Evolutionary conservation across 2,329 filamentous ascomycete species (phyloP).

Genomic region (Penicillium griseofulvum): DNA sequence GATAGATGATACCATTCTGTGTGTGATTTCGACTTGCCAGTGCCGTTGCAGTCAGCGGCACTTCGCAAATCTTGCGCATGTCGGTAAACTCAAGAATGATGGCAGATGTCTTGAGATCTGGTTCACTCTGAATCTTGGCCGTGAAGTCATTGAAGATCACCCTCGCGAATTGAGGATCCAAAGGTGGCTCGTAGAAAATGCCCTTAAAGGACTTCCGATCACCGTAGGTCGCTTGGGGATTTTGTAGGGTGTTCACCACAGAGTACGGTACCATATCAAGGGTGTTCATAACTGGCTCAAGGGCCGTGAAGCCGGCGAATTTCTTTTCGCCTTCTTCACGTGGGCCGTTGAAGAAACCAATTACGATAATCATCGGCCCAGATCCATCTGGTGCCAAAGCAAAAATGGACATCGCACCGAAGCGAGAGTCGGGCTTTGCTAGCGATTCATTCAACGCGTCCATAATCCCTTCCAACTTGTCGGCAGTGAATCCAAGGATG

Average conservation of each 20-base stretch:
- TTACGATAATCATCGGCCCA: conserved; percentile 31
- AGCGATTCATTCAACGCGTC: conserved; percentile 45
- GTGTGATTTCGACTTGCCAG: conserved; percentile 48
- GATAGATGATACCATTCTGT: conserved; percentile 44
- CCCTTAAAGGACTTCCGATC: conserved; percentile 46
- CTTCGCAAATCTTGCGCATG: conserved; percentile 39
- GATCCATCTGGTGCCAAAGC: conserved; percentile 31
- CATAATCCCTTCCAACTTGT: conserved; percentile 26
- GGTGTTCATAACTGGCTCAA: conserved; percentile 40
- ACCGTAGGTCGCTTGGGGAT: conserved; percentile 40
- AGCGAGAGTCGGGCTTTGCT: conserved; percentile 58
- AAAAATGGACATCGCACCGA: conserved; percentile 35
- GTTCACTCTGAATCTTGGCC: conserved; percentile 25
- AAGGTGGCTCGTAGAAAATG: conserved; percentile 45
- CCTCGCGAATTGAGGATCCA: conserved; percentile 36
- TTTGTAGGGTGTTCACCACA: conserved; percentile 40
- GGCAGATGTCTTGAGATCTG: conserved; percentile 29
- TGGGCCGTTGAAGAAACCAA: conserved; percentile 40
- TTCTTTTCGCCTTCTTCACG: conserved; percentile 36
- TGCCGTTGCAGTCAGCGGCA: conserved; percentile 40
- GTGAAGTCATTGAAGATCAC: conserved; percentile 33
- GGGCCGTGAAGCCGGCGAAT: conserved; percentile 39
- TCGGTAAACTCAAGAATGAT: conserved; percentile 47
- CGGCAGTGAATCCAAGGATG: conserved; percentile 25
- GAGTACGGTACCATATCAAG: conserved; percentile 44